phyloP scores from a whole-genome alignment of 1,284 basidiomycete genomes.

The Coniferiporia sulphurascens region DNA sequence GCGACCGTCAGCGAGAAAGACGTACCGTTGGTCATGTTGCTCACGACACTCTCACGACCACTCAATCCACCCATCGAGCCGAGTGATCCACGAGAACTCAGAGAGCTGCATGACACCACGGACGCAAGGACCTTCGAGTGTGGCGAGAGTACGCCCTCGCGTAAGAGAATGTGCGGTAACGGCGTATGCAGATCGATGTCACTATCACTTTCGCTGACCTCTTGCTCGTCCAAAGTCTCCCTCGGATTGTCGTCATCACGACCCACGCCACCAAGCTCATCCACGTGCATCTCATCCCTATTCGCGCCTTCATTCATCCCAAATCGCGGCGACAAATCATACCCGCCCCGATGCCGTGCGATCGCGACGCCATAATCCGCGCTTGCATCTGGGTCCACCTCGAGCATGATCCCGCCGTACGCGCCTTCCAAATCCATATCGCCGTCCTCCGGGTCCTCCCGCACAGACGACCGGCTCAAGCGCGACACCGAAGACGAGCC shows the following conservation, averaged over 20 bases:
- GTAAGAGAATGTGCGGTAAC: conserved; percentile 71
- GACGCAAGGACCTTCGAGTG: conserved; percentile 60
- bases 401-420: conserved; percentile 13
- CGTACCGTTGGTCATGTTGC: conserved; percentile 11
- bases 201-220: conserved; percentile 53
- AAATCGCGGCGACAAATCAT: conserved; percentile 8
- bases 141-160: conserved; percentile 69
- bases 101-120: conserved; percentile 22
- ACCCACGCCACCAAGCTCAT: conserved; percentile 4
- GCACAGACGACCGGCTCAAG: background rate
- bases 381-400: conserved; percentile 8
- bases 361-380: conserved; percentile 16
- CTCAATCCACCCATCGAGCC: background rate
- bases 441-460: background rate
- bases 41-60: conserved; percentile 13
- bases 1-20: conserved; percentile 28
- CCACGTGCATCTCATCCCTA: background rate
- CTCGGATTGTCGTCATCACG: background rate
- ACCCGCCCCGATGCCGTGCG: conserved; percentile 16
- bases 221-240: conserved; percentile 31
- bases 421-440: conserved; percentile 5
- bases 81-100: background rate
- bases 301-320: background rate
- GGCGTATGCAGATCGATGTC: conserved; percentile 75
- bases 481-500: background rate